Percentiles rank a stretch among this genome's conserved stretches.
These are phyloP conservation scores for Argentina anserina DNA, from an alignment of 306 rosid genomes.

Conservation along the genomic window DNA sequence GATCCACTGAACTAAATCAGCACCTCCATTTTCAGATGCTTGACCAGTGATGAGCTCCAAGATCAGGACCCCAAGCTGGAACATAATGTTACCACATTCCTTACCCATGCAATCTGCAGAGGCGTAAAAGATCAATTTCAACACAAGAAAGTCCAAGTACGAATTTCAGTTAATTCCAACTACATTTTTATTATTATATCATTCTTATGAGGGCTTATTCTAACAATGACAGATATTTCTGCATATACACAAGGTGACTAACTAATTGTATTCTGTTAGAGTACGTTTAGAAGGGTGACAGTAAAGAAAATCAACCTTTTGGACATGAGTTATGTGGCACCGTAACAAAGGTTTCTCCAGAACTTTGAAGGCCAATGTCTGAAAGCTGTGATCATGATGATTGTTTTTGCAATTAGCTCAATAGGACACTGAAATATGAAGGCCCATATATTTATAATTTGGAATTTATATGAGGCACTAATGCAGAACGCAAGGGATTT, in stretches of 20 bases:
- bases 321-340: slow-evolving; percentile 39
- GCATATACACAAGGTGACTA: not conserved
- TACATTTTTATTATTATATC: not conserved
- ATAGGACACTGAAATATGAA: not conserved
- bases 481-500: slow-evolving; percentile 1
- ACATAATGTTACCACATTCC: slow-evolving; percentile 54
- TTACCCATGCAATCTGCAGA: slow-evolving; percentile 54
- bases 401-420: not conserved
- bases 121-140: slow-evolving; percentile 11
- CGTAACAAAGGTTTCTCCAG: slow-evolving; percentile 33
- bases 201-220: not conserved
- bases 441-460: not conserved
- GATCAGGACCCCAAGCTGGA: slow-evolving; percentile 82
- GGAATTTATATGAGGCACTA: not conserved
- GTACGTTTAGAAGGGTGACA: not conserved
- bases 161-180: not conserved
- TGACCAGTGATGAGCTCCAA: slow-evolving; percentile 86
- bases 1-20: slow-evolving; percentile 75
- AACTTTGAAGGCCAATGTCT: slow-evolving; percentile 52
- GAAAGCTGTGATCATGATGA: slow-evolving; percentile 53
- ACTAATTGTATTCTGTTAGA: not conserved
- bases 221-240: not conserved
- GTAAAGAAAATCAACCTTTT: slow-evolving; percentile 44
- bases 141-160: not conserved
- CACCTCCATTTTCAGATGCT: slow-evolving; percentile 67